phyloP scores from a whole-genome alignment of 768 basidiomycete species.

The Plicaturopsis crispa region DNA sequence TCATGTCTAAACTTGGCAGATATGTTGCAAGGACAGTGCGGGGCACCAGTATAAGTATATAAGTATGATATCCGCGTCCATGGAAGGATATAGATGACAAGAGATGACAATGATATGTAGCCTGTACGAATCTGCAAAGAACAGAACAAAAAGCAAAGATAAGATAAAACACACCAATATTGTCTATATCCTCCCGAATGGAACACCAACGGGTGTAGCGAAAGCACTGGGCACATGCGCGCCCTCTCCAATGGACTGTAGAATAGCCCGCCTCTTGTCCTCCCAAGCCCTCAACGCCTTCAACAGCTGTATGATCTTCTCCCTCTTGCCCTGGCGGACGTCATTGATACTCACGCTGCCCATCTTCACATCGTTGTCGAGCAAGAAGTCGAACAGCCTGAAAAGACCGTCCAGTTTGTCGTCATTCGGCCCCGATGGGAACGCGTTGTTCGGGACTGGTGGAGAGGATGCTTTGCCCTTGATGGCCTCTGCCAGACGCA shows the following conservation, averaged over 20 bases:
- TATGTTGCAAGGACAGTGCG: no score
- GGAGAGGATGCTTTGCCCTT: constrained; percentile 59
- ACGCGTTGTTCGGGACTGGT: constrained; percentile 71
- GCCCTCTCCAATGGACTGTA: constrained; percentile 41
- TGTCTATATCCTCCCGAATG: no score
- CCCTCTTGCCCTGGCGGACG: constrained; percentile 71
- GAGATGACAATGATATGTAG: no score
- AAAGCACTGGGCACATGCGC: no score
- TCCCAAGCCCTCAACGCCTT: constrained; percentile 75
- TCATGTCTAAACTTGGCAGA: no score
- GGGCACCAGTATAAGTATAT: no score
- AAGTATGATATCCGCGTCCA: no score
- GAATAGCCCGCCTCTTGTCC: constrained; percentile 57
- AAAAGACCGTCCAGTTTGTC: constrained; percentile 86
- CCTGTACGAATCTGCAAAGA: no score
- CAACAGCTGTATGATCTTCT: constrained; percentile 76
- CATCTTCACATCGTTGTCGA: constrained; percentile 89
- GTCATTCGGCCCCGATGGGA: constrained; percentile 59
- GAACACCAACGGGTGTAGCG: no score
- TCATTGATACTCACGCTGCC: constrained; percentile 93
- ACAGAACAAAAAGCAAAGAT: no score
- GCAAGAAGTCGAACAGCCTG: constrained; percentile 83
- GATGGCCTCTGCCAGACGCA: constrained; percentile 80
- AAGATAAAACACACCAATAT: no score
- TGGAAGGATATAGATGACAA: no score